Base-by-base conservation (phyloP, 2,329 filamentous ascomycete genomes). In the Coleophoma cylindrospora region DNA sequence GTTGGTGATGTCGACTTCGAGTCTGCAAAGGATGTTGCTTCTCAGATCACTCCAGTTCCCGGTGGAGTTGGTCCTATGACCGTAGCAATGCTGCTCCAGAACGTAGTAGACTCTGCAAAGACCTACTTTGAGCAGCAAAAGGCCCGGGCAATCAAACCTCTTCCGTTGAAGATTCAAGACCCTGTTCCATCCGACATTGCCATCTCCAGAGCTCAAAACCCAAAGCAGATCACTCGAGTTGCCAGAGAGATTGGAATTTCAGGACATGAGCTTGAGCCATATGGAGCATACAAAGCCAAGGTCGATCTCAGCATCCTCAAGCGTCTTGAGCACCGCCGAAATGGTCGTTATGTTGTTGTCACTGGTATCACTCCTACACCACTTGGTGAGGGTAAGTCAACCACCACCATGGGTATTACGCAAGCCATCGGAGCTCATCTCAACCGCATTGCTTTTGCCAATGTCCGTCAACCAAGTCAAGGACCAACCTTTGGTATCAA, bases 401-500 rank as follows among this genome's bases (percentile, higher is more conserved):
- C 94, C 2, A 99, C 94, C 1, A 99, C 94, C 8, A 89, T 99
- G 77, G 94, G 94, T 66, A 77, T 99, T 46, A 90, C 90, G 6
- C 94, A 99, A 70, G 94, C 94, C 34, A 75, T 99, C 45, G 90
- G 91, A 50, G 94, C 86, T 37, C 92, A 97, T 61, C 74, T 97
- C 45, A 87, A 87, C 59, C 87, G 88, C 51, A 79, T 97, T 58
- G 88, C 87, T 3, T 97, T 99, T 68, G 94, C 94, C 70, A 97
- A 99, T 67, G 94, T 99, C 46, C 84, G 94, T 53, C 94, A 99
- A 68, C 94, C 94, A 46, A 96, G 90, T 62, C 94, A 97, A 74
- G 94, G 94, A 4, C 94, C 94, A 50, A 99, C 94, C 0, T 99
- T 99, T 68, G 94, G 94, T 64, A 97, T 99, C 79, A 99, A 99